A percentile compares a stretch with the other conserved stretches of the same genome.
Evolutionary conservation across 495 filamentous ascomycete genomes (phyloP).

Genomic region (Cairneyella variabilis): DNA sequence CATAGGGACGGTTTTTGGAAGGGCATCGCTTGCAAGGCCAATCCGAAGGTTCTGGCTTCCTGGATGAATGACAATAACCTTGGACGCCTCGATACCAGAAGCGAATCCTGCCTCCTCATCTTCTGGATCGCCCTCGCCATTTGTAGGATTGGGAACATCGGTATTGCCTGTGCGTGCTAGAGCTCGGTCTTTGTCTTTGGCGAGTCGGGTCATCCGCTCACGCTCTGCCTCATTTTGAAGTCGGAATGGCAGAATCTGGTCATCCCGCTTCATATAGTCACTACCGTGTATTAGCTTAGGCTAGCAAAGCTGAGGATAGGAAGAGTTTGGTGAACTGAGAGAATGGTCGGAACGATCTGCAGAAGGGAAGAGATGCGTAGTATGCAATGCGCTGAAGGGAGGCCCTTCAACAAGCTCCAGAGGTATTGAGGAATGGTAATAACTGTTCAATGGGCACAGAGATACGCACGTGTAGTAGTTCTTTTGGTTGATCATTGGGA

Average conservation of each 20-base stretch:
- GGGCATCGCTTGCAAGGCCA: conserved; percentile 86
- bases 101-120: conserved; percentile 55
- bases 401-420: too few relatives aligned
- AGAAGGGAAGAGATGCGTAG: too few relatives aligned
- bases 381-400: too few relatives aligned
- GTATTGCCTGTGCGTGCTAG: conserved; percentile 68
- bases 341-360: too few relatives aligned
- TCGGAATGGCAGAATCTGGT: conserved; percentile 86
- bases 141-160: conserved; percentile 41
- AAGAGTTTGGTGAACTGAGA: too few relatives aligned
- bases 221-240: conserved; percentile 79
- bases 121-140: conserved; percentile 50
- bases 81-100: conserved; percentile 68
- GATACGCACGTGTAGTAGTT: conserved; percentile 94
- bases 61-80: conserved; percentile 93
- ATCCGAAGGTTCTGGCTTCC: conserved; percentile 96
- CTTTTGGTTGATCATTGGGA: conserved; percentile 94
- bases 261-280: conserved; percentile 96
- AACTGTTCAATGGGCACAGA: too few relatives aligned
- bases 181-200: conserved; percentile 82
- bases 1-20: conserved; percentile 94
- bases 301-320: too few relatives aligned
- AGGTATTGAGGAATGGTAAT: too few relatives aligned
- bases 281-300: conserved; percentile 36
- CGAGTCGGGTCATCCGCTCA: conserved; percentile 73